Evolutionary conservation across 140 eudicot genomes (phyloP).

Genomic region (Bidens hawaiensis): DNA sequence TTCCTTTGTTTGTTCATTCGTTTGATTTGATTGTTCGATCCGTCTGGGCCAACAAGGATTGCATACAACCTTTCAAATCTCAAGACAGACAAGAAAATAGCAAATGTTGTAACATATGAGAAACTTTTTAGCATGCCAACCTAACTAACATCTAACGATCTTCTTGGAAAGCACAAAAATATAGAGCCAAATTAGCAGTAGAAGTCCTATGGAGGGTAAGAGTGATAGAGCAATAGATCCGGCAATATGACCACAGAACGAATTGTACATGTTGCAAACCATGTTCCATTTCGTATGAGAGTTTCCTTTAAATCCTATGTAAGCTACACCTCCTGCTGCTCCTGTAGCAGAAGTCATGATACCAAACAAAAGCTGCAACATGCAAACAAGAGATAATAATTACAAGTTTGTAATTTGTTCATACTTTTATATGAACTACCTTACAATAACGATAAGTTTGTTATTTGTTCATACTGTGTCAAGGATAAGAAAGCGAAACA

Average conservation of each 20-base stretch:
- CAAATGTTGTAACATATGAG: too few relatives aligned
- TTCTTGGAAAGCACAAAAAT: constrained; percentile 43
- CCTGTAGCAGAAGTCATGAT: constrained; percentile 71
- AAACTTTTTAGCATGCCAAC: too few relatives aligned
- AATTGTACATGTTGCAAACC: constrained; percentile 44
- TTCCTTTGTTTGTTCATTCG: too few relatives aligned
- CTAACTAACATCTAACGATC: too few relatives aligned
- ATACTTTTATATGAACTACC: too few relatives aligned
- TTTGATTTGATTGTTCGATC: too few relatives aligned
- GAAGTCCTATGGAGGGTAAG: constrained; percentile 43
- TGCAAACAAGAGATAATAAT: neutral
- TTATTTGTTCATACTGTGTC: too few relatives aligned
- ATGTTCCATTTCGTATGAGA: constrained; percentile 44
- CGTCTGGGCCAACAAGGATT: too few relatives aligned
- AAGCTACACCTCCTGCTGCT: constrained; percentile 56
- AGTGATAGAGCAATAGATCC: constrained; percentile 32
- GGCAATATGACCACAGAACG: constrained; percentile 50
- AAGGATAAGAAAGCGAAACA: constrained; percentile 34
- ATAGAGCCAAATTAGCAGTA: constrained; percentile 45
- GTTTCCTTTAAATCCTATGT: constrained; percentile 69
- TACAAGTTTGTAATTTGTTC: neutral
- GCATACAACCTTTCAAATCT: too few relatives aligned
- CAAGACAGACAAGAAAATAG: too few relatives aligned
- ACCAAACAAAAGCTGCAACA: constrained; percentile 54
- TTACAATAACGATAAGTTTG: too few relatives aligned